phyloP scores from a whole-genome alignment of 257 asterid species.

The Solanum corneliomulleri region DNA sequence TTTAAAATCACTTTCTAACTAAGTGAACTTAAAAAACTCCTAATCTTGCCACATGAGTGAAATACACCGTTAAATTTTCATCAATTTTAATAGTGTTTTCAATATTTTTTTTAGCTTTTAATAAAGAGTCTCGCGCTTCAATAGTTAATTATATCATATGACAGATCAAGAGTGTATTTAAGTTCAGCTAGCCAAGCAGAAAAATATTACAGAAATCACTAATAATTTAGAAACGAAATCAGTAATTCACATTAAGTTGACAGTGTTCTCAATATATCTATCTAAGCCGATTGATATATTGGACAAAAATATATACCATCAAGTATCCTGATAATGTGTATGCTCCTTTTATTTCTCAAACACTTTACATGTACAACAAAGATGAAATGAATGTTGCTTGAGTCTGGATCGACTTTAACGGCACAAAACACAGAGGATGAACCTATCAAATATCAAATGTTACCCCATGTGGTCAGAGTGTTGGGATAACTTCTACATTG shows the following conservation, averaged over 20 bases:
- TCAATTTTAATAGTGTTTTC: background rate
- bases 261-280: too few species aligned
- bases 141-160: too few species aligned
- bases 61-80: too few species aligned
- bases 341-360: background rate
- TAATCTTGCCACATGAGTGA: background rate
- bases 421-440: background rate
- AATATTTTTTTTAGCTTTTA: background rate
- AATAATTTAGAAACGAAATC: too few species aligned
- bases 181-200: fast-evolving
- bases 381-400: background rate
- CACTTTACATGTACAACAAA: background rate
- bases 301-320: background rate
- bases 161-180: too few species aligned
- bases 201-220: too few species aligned
- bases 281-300: background rate
- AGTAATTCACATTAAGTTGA: too few species aligned
- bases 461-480: background rate
- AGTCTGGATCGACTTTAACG: background rate
- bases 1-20: fast-evolving
- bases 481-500: background rate
- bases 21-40: too few species aligned
- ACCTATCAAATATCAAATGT: background rate
- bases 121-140: background rate
- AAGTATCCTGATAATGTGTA: background rate